Evolutionary conservation across 306 rosid species (phyloP).

Genomic region (Clitoria ternatea): DNA sequence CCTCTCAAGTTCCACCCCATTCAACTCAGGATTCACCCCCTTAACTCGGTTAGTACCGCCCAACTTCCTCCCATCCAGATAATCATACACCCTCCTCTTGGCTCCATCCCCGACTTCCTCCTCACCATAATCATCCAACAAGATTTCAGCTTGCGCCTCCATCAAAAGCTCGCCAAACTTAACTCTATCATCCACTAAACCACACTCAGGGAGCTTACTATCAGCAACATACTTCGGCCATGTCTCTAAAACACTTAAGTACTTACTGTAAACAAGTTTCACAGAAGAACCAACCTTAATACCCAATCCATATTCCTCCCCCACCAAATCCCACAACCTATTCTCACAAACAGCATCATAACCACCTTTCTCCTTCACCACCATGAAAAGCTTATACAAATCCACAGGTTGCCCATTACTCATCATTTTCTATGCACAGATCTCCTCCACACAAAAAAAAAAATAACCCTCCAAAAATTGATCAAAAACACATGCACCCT

Average conservation of each 20-base stretch:
- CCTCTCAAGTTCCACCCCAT: neutral
- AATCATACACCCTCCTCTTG: neutral
- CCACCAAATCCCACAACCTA: conserved; percentile 37
- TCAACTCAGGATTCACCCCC: neutral
- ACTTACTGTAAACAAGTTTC: conserved; percentile 56
- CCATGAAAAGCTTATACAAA: conserved; percentile 68
- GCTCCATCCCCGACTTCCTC: conserved; percentile 23
- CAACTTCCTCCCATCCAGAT: conserved; percentile 25
- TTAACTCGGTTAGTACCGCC: conserved; percentile 28
- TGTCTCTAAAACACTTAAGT: conserved; percentile 52
- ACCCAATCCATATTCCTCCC: conserved; percentile 34
- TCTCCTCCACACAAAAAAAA: conserved; percentile 33
- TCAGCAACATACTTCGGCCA: conserved; percentile 42
- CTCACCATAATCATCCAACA: conserved; percentile 19
- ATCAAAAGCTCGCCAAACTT: conserved; percentile 37
- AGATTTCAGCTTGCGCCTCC: conserved; percentile 41
- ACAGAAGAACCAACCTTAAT: conserved; percentile 30
- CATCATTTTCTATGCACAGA: conserved; percentile 26
- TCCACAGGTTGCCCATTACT: conserved; percentile 50
- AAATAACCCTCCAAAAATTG: conserved; percentile 18
- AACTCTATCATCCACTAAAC: conserved; percentile 36
- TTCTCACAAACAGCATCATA: conserved; percentile 37
- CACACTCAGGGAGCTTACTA: conserved; percentile 38
- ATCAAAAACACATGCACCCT: conserved; percentile 41
- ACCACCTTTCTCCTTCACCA: conserved; percentile 77